Evolutionary conservation across 2,329 filamentous ascomycete genomes (phyloP), one percentile per base, ranked within the genome.

Genomic region (Atkinsonella texensis): DNA sequence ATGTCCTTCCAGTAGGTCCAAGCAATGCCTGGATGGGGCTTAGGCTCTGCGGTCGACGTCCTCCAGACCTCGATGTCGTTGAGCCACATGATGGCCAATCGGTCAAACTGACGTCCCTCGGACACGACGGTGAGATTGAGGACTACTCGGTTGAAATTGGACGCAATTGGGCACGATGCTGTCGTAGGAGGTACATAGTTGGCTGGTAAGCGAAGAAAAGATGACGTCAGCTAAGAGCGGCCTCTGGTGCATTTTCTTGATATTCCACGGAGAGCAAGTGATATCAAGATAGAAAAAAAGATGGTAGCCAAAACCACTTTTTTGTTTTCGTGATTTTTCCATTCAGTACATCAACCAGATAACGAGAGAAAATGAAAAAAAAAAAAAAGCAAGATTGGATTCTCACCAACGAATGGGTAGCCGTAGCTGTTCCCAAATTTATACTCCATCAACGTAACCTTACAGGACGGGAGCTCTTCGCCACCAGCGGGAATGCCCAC

Each of bases 1-100:
- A 89, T 81, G 62, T 94, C 87, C 65, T 91, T 93, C 51, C 83
- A 70, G 62, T 87, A 89, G 1, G 77, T 81, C 85, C 85, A 91
- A 44, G 76, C 70, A 55, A 93, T 89, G 7, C 87, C 87, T 20
- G 74, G 74, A 4, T 69, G 59, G 4, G 60, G 57, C 0, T 81
- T 87, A 1, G 88, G 87, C 68, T 94, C 85, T 4, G 87, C 85
- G 1, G 88, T 94, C 5, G 86, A 89, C 2, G 87, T 90, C 23
- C 87, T 75, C 73, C 85, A 93, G n/a, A 94, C 75, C 63, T 94
- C 87, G 10, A 79, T 81, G 63, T 91, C 85, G 41, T 80, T 81
- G 39, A 93, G 72, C 59, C 84, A 93, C 75, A 93, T 83, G 33
- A 84, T 66, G 4, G 81, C 88, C 9, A 91, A 73, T 40, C 87